Base-by-base conservation (phyloP, 78 protist genomes). In the slime mould (Dictyostelium discoideum) region DNA sequence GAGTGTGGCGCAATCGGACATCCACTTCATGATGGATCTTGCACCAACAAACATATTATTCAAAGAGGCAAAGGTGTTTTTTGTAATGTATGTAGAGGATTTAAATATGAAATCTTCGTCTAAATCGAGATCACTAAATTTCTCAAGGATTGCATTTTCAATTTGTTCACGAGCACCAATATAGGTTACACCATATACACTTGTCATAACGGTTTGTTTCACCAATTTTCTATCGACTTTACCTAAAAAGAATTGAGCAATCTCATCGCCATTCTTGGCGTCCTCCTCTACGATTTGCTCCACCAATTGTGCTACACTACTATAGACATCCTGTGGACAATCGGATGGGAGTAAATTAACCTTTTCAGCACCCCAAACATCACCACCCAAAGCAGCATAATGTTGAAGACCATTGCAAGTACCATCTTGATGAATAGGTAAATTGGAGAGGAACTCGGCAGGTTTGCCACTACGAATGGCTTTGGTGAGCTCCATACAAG, bases 201-300 rank as follows among this genome's bases (percentile, higher is more conserved):
- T 57, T 0, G 99, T 98, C 99, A 98, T 98, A 73, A 99, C 99
- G 40, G 99, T 97, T 84, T 98, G 99, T 96, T 98, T 99, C 77
- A 98, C 98, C 8, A 98, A 85, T 96, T 98, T 97, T 74, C 99
- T 97, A 40, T 63, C 76, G 83, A 98, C 50, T 14, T 65, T 80
- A 24, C 92, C 97, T 9, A 60, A 42, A 48, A 95, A 87, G 29
- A 85, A 9, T 22, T 24, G 9, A 3, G 96, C 98, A 0, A 73
- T 1, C 24, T 79, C 37, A 37, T 84, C 3, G 22, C 96, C 98
- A 0, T 29, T 3, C n/a, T 6, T 44, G 3, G 96, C 88, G 39
- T 92, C 94, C 3, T 46, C 50, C 0, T 5, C 78, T 22, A 94
- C 82, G 8, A 4, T 0, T 24, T 84, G 32, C 4, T 57, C 8